Percentiles rank a stretch among this genome's conserved stretches.
phyloP scores from a whole-genome alignment of 2,329 filamentous ascomycete species.

The Chaetomiaceae sp. region DNA sequence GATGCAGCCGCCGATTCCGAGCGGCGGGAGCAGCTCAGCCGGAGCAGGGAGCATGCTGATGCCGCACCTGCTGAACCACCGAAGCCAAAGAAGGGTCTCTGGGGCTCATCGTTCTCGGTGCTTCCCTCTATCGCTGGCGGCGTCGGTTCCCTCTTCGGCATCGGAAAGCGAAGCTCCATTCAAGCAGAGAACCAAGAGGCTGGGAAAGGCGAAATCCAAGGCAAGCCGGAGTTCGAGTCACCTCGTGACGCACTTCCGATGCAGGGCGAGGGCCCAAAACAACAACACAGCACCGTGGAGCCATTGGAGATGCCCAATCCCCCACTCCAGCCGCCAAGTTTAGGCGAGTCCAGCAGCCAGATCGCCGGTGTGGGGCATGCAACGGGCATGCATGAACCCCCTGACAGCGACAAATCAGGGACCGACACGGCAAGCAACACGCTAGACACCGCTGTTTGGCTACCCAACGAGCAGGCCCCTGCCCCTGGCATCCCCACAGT shows the following conservation, averaged over 20 bases:
- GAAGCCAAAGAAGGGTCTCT: constrained; percentile 18
- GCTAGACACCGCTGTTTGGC: constrained; percentile 28
- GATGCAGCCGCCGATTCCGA: constrained; percentile 1
- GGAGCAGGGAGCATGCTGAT: neutral
- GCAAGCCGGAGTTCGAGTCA: neutral
- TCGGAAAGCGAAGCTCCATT: constrained; percentile 13
- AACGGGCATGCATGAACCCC: constrained; percentile 21
- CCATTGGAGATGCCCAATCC: constrained; percentile 13
- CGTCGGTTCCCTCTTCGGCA: constrained; percentile 25
- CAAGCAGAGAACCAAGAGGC: neutral
- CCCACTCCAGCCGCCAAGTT: constrained; percentile 9
- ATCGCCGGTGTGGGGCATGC: constrained; percentile 19
- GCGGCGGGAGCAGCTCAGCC: neutral
- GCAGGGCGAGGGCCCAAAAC: constrained; percentile 4
- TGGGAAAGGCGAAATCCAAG: neutral
- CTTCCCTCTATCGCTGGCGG: constrained; percentile 22
- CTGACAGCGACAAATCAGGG: constrained; percentile 26
- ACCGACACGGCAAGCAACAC: constrained; percentile 24
- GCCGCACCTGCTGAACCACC: neutral
- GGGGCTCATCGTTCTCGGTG: constrained; percentile 22
- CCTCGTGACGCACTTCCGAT: constrained; percentile 8
- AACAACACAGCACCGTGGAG: constrained; percentile 9
- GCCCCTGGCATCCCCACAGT: constrained; percentile 18
- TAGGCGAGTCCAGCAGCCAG: constrained; percentile 20
- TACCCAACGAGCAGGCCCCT: constrained; percentile 23